These are phyloP conservation scores for Bipolaris cookei DNA, from an alignment of 2,329 filamentous ascomycete species.

Conservation along the genomic window DNA sequence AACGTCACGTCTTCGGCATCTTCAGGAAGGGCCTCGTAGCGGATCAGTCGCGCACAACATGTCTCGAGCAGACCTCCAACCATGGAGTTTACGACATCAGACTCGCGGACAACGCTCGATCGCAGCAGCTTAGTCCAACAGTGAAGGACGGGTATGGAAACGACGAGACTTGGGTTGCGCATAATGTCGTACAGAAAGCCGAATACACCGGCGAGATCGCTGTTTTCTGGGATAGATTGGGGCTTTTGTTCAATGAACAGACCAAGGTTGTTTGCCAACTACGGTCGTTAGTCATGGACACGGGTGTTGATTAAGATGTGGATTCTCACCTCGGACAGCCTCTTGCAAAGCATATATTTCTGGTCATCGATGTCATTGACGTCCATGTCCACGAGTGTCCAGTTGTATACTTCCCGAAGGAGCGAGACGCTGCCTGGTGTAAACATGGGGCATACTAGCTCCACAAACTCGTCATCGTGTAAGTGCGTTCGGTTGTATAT, in stretches of 20 bases:
- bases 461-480: constrained; percentile 76
- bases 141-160: constrained; percentile 91
- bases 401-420: constrained; percentile 76
- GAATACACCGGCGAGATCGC: constrained; percentile 77
- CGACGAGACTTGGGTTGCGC: constrained; percentile 83
- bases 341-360: constrained; percentile 91
- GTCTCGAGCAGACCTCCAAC: constrained; percentile 80
- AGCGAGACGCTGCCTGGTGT: constrained; percentile 72
- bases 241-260: constrained; percentile 83
- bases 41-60: constrained; percentile 81
- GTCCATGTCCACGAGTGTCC: constrained; percentile 79
- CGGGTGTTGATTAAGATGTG: constrained; percentile 1
- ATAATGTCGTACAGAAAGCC: constrained; percentile 79
- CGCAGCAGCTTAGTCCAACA: constrained; percentile 85
- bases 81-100: constrained; percentile 63
- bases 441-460: constrained; percentile 81
- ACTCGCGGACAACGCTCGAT: constrained; percentile 72
- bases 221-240: constrained; percentile 66
- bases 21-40: constrained; percentile 85
- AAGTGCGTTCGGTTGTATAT: constrained; percentile 78
- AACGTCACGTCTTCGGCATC: constrained; percentile 81
- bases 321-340: constrained; percentile 79
- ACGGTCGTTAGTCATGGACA: constrained; percentile 25
- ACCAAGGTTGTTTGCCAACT: constrained; percentile 86
- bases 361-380: constrained; percentile 85